Evolutionary conservation across 1,139 yeast species (phyloP).

Genomic region (Protomyces inouyei): DNA sequence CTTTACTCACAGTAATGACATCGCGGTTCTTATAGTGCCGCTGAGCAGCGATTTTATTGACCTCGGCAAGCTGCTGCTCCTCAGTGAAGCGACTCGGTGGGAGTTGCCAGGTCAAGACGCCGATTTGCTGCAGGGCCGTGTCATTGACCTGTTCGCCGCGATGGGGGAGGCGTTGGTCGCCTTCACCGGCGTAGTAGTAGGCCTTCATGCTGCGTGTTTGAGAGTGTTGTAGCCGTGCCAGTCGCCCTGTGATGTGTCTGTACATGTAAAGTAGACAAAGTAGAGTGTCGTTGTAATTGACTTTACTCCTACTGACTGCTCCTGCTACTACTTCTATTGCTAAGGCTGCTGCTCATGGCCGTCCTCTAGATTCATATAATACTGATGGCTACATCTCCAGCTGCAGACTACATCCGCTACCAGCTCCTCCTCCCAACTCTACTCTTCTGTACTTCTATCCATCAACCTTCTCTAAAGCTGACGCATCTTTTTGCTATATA

Average conservation of each 20-base stretch:
- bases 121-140: slow-evolving; percentile 53
- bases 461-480: neutral
- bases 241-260: neutral
- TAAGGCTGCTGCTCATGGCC: too few species aligned
- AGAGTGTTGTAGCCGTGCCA: neutral
- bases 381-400: neutral
- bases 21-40: slow-evolving; percentile 80
- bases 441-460: neutral
- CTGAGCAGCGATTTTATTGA: slow-evolving; percentile 60
- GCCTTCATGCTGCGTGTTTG: slow-evolving; percentile 7
- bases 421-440: neutral
- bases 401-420: neutral
- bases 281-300: neutral
- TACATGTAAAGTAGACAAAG: neutral
- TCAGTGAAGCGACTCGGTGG: neutral
- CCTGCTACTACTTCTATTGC: too few species aligned
- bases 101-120: slow-evolving; percentile 63
- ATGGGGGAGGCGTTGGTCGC: slow-evolving; percentile 27
- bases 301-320: neutral
- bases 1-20: slow-evolving; percentile 56
- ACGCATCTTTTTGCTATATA: neutral
- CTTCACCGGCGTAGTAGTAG: slow-evolving; percentile 25
- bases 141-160: slow-evolving; percentile 51
- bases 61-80: slow-evolving; percentile 49
- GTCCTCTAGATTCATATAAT: neutral